Evolutionary conservation across 495 filamentous ascomycete genomes (phyloP), one percentile per base, ranked within the genome.

Genomic region (Delitschia confertaspora): DNA sequence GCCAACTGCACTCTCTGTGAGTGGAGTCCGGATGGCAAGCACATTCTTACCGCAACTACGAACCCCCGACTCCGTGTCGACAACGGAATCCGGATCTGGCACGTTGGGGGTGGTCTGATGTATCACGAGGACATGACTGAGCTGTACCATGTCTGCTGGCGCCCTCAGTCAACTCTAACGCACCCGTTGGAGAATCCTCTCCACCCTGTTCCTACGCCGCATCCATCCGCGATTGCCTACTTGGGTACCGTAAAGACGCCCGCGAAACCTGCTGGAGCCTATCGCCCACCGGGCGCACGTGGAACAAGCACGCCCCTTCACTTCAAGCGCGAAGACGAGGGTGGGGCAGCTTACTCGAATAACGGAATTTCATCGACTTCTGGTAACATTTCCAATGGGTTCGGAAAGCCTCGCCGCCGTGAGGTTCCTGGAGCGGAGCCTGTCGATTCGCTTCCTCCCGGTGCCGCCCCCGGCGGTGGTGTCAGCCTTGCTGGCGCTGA

Each of bases 251-350:
- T 83, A 52, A 94, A 93, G 66, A 87, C 87, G 6, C 88, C 91
- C 6, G 87, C 85, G 23, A 96, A 96, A 65, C 83, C 93, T 9
- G 85, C 85, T 13, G 91, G 91, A 34, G 93, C 91, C 10, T 98
- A 98, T 61, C 82, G 91, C 25, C 91, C 91, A 24, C 91, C 91
- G n/a, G 93, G 93, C 38, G 91, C 91, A 19, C 83, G 91, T 54
- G 91, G 91, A 34, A 76, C 80, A 54, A 69, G 76, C 27, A 95
- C 91, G 0, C 91, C 91, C 6, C 68, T 96, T 46, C 85, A 88
- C 43, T 98, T 96, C 73, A 94, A 93, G 69, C 85, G 91, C 29
- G 91, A 98, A 64, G 91, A 98, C 46, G 84, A 98, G 65, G 91
- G 91, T 33, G 93, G 91, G 31, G 83, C 87, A 0, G 88, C 89